A percentile compares a stretch with the other conserved stretches of the same genome.
phyloP scores from a whole-genome alignment of 1,284 basidiomycete genomes.

The Laetiporus sulphureus region DNA sequence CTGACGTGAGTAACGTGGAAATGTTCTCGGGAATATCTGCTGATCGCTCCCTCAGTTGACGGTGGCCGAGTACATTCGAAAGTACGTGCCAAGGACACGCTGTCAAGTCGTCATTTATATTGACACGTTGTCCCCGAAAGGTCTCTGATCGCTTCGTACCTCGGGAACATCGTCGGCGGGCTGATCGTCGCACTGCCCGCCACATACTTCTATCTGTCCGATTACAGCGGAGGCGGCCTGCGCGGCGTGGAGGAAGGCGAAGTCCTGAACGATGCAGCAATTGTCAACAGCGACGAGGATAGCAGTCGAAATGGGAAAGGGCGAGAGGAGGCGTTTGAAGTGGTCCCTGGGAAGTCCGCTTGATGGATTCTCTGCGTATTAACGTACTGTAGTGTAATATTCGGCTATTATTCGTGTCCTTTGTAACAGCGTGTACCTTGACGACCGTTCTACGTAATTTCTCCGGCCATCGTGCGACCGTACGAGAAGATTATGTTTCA shows the following conservation, averaged over 20 bases:
- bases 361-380: too few relatives aligned
- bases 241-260: conserved; percentile 33
- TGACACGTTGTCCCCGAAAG: conserved; percentile 29
- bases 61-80: conserved; percentile 56
- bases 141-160: conserved; percentile 58
- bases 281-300: background rate
- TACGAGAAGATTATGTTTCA: too few relatives aligned
- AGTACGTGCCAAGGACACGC: conserved; percentile 44
- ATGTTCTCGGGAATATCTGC: too few relatives aligned
- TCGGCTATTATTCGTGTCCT: too few relatives aligned
- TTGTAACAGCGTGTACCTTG: too few relatives aligned
- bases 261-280: conserved; percentile 9
- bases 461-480: too few relatives aligned
- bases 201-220: conserved; percentile 52
- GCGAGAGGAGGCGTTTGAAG: background rate
- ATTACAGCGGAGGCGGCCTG: conserved; percentile 33
- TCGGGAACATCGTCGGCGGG: conserved; percentile 68
- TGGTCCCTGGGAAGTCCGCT: too few relatives aligned
- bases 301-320: background rate
- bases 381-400: too few relatives aligned
- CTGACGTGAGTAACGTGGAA: conserved; percentile 47
- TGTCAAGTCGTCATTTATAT: too few relatives aligned
- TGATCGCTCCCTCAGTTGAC: conserved; percentile 46
- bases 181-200: conserved; percentile 57
- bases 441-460: too few relatives aligned